Conservation (phyloP, 2,329 filamentous ascomycete species). For the Aspergillus sp. region DNA sequence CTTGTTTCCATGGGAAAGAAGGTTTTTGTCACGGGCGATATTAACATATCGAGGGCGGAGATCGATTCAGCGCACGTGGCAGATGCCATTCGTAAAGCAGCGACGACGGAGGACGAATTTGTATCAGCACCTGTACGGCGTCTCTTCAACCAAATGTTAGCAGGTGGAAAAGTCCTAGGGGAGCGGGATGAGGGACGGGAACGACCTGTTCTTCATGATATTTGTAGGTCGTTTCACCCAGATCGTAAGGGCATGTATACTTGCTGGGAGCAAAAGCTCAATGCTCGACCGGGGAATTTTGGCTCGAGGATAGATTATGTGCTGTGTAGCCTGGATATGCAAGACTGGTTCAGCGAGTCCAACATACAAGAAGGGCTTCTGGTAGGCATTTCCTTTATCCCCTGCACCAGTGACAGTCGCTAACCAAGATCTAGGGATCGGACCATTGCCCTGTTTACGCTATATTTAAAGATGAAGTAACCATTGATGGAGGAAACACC, state of each 20-base stretch:
- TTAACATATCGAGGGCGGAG: conserved; percentile 70
- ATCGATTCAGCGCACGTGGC: conserved; percentile 72
- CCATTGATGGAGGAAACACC: conserved; percentile 43
- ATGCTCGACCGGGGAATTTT: conserved; percentile 91
- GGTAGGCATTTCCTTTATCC: conserved; percentile 28
- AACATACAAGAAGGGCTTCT: conserved; percentile 92
- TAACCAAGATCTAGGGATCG: conserved; percentile 57
- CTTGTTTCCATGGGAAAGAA: conserved; percentile 74
- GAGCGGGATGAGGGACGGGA: conserved; percentile 66
- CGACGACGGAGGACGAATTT: conserved; percentile 65
- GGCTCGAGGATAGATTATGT: conserved; percentile 93
- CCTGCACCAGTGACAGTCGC: conserved; percentile 1
- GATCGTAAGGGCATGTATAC: conserved; percentile 87
- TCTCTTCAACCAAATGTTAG: conserved; percentile 80
- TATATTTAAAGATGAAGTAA: conserved; percentile 61
- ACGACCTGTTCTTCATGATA: conserved; percentile 71
- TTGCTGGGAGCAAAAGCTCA: conserved; percentile 92
- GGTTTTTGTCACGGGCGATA: conserved; percentile 79
- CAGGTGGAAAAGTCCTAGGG: conserved; percentile 62
- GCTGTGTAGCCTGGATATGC: conserved; percentile 73
- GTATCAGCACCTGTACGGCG: conserved; percentile 66
- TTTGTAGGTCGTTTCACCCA: conserved; percentile 77
- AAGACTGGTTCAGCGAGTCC: conserved; percentile 70
- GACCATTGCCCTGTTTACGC: conserved; percentile 95
- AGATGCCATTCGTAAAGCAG: conserved; percentile 68